Conservation (phyloP, 768 basidiomycete genomes). For the Clathrus columnatus region DNA sequence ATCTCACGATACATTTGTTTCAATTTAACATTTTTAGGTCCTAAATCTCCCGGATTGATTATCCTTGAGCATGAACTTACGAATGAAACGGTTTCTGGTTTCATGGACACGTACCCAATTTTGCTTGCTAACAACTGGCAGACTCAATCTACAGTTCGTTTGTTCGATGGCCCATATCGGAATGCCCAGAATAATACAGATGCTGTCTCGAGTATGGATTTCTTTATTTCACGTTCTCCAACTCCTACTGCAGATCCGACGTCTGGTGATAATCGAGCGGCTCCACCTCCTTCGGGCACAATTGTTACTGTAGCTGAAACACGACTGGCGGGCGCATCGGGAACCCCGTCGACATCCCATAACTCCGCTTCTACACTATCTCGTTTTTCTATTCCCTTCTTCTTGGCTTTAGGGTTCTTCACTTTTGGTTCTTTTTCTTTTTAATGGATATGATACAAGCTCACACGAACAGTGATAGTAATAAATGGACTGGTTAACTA, state of each 20-base stretch:
- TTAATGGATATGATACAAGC: no score
- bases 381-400: background rate
- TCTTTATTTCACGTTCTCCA: background rate
- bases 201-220: background rate
- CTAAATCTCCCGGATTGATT: conserved; percentile 72
- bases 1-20: background rate
- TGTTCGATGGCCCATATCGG: conserved; percentile 16
- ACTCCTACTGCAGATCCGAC: no score
- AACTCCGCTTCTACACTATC: background rate
- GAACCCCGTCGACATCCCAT: background rate
- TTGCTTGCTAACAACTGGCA: conserved; percentile 68
- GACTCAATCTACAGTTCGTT: conserved; percentile 41
- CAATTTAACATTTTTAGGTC: conserved; percentile 28
- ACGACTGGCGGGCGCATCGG: background rate
- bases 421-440: no score
- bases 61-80: conserved; percentile 80
- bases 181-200: background rate
- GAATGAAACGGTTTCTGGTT: conserved; percentile 50
- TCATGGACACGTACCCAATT: conserved; percentile 54
- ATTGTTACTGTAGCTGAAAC: background rate
- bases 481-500: no score
- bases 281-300: no score
- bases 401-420: no score
- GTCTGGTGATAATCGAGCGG: no score
- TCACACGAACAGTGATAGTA: no score